A percentile compares a stretch with the other conserved stretches of the same genome.
Evolutionary conservation across 176 grass and related monocot genomes (phyloP).

Genomic region (Musa schizocarpa): DNA sequence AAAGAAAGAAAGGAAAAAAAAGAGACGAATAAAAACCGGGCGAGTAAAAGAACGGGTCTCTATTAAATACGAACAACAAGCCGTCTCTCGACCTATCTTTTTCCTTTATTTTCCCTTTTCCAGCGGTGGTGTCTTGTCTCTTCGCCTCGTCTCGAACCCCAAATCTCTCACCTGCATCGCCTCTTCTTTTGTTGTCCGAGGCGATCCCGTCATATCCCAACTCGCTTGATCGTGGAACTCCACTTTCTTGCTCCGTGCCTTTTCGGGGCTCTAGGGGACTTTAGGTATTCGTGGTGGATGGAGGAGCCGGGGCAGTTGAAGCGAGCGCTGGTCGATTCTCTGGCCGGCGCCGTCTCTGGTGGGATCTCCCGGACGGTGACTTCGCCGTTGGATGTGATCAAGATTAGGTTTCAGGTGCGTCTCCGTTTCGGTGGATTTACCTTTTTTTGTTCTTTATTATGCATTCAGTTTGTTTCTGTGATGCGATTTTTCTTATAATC

Average conservation of each 20-base stretch:
- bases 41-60: too few relatives aligned
- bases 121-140: not conserved
- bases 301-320: conserved; percentile 68
- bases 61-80: too few relatives aligned
- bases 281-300: not conserved
- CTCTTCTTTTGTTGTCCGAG: not conserved
- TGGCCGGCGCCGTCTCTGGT: conserved; percentile 75
- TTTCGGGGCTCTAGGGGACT: not conserved
- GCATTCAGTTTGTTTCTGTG: not conserved
- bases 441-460: not conserved
- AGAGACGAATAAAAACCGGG: too few relatives aligned
- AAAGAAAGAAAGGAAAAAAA: too few relatives aligned
- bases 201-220: not conserved
- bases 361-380: conserved; percentile 90
- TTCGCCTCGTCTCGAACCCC: not conserved
- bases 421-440: not conserved
- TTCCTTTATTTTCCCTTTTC: not conserved
- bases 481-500: not conserved
- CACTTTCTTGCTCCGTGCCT: not conserved
- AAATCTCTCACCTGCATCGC: not conserved
- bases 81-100: too few relatives aligned
- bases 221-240: not conserved
- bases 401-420: conserved; percentile 97
- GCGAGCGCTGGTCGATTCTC: conserved; percentile 63
- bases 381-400: conserved; percentile 93